A percentile compares a stretch with the other conserved stretches of the same genome.
Evolutionary conservation across 176 grass and related monocot species (phyloP).

Genomic region (Cocos nucifera): DNA sequence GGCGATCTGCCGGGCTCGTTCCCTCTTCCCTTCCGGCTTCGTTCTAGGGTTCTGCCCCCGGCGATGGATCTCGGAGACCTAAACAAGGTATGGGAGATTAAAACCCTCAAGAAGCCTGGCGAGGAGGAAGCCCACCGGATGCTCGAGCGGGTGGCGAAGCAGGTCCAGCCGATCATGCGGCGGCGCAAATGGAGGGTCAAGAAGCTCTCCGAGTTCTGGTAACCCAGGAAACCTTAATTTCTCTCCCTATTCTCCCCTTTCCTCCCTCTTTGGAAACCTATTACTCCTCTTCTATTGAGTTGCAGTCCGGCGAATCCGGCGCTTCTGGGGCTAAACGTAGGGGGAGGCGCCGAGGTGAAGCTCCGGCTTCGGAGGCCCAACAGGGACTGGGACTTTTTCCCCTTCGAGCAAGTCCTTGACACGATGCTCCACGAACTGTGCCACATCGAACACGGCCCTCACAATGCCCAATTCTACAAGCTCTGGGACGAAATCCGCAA

Average conservation of each 20-base stretch:
- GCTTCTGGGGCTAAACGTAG: slow-evolving; percentile 81
- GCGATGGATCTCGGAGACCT: slow-evolving; percentile 70
- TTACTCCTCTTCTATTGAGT: not conserved
- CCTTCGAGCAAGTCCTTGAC: slow-evolving; percentile 86
- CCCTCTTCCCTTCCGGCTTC: not conserved
- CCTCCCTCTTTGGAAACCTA: not conserved
- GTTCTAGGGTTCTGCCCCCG: not conserved
- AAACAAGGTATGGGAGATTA: slow-evolving; percentile 90
- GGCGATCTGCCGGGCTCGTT: not conserved
- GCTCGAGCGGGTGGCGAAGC: slow-evolving; percentile 73
- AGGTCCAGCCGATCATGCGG: slow-evolving; percentile 95
- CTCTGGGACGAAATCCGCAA: slow-evolving; percentile 96
- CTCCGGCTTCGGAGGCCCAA: slow-evolving; percentile 55
- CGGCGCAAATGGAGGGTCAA: slow-evolving; percentile 93
- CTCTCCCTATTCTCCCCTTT: not conserved
- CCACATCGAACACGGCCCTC: slow-evolving; percentile 64
- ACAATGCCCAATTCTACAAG: slow-evolving; percentile 78
- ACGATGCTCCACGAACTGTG: slow-evolving; percentile 95
- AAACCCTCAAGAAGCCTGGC: slow-evolving; percentile 52
- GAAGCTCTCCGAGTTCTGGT: slow-evolving; percentile 91
- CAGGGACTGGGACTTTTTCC: slow-evolving; percentile 70
- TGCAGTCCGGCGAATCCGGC: slow-evolving; percentile 61
- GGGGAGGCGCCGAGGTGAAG: slow-evolving; percentile 67
- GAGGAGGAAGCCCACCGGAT: slow-evolving; percentile 47
- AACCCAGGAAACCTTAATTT: not conserved